Evolutionary conservation across 73 alveolate species (phyloP).

Genomic region (Paramecium caudatum): DNA sequence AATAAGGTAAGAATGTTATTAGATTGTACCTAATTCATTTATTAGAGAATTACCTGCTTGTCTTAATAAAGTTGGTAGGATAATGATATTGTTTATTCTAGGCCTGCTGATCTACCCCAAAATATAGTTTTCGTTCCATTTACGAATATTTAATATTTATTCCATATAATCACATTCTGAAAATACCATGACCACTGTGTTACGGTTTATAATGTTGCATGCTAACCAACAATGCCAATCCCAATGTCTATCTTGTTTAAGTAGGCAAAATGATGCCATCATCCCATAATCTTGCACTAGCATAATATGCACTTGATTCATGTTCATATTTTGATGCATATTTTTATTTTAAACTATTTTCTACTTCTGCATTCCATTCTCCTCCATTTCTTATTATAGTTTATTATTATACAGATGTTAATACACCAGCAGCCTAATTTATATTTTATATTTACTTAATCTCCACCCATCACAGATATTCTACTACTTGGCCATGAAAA

Average conservation of each 20-base stretch:
- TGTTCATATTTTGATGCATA: slow-evolving; percentile 79
- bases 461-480: slow-evolving; percentile 98
- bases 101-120: not conserved
- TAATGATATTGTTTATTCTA: slow-evolving; percentile 8
- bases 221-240: slow-evolving; percentile 75
- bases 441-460: slow-evolving; percentile 75
- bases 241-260: slow-evolving; percentile 86
- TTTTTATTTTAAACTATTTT: slow-evolving; percentile 69
- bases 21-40: slow-evolving; percentile 42
- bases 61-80: not conserved
- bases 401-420: slow-evolving; percentile 74
- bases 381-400: slow-evolving; percentile 77
- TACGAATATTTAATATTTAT: not conserved
- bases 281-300: slow-evolving; percentile 97
- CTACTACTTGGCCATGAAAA: slow-evolving; percentile 94
- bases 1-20: slow-evolving; percentile 71
- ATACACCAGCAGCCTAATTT: slow-evolving; percentile 77
- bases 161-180: slow-evolving; percentile 60
- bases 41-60: not conserved
- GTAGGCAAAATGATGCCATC: slow-evolving; percentile 94
- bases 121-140: slow-evolving; percentile 2
- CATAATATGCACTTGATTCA: slow-evolving; percentile 91
- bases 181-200: slow-evolving; percentile 50
- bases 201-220: slow-evolving; percentile 33
- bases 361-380: slow-evolving; percentile 80